Evolutionary conservation across 2,329 filamentous ascomycete genomes (phyloP).

Genomic region (Colletotrichum sp.): DNA sequence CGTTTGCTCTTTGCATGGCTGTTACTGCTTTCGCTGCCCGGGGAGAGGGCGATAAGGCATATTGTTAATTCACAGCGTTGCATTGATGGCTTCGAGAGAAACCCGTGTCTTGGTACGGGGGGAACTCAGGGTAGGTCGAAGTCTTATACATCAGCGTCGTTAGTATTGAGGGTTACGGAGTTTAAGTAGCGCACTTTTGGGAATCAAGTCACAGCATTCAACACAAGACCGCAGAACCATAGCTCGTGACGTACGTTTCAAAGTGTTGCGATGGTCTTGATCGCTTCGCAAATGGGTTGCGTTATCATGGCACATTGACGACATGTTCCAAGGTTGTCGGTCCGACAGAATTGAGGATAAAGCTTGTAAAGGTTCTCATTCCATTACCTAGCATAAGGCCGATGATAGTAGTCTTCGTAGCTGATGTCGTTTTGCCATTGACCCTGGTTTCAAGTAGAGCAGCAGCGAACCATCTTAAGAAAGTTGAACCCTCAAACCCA

Average conservation of each 20-base stretch:
- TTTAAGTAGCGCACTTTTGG: neutral
- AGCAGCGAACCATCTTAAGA: neutral
- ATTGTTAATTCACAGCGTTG: neutral
- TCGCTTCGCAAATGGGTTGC: neutral
- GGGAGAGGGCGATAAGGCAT: neutral
- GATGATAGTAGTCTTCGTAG: neutral
- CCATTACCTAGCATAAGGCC: neutral
- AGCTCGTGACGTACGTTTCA: neutral
- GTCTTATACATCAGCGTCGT: neutral
- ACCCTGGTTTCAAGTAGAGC: neutral
- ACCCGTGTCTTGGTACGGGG: neutral
- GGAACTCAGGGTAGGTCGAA: neutral
- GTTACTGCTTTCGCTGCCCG: neutral
- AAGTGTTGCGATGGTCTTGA: neutral
- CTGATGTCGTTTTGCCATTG: neutral
- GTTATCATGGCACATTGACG: neutral
- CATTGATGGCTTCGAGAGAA: neutral
- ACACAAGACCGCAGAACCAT: neutral
- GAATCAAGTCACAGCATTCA: neutral
- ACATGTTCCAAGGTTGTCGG: neutral
- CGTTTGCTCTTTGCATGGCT: neutral
- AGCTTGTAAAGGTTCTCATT: neutral
- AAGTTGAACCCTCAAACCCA: neutral
- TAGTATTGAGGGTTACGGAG: neutral
- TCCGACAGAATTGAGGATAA: neutral